Evolutionary conservation across 345 rosid species (phyloP).

Genomic region (Cardiospermum halicacabum): DNA sequence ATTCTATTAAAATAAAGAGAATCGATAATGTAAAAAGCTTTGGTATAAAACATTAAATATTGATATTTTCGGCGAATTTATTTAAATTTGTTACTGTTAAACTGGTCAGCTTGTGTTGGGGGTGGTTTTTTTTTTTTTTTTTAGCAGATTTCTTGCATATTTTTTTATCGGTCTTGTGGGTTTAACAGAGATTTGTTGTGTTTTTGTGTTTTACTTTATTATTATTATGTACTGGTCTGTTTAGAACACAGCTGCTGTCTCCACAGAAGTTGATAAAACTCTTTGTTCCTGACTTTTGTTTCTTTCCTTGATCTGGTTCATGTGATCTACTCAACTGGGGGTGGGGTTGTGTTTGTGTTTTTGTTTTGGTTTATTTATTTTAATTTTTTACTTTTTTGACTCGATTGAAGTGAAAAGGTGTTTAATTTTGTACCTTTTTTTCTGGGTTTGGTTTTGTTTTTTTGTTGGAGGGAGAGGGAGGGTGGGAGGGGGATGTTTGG

Average conservation of each 20-base stretch:
- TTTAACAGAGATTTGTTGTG: conserved; percentile 13
- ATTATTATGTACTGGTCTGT: not conserved
- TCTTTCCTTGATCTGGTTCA: not conserved
- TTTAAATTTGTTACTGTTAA: not conserved
- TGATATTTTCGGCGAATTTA: not conserved
- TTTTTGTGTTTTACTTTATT: not conserved
- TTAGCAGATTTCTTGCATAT: not conserved
- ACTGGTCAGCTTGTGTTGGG: conserved; percentile 15
- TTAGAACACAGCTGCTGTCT: not conserved
- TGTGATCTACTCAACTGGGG: conserved; percentile 21
- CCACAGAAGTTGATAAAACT: conserved; percentile 15
- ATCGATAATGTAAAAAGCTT: conserved; percentile 6
- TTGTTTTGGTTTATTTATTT: no score
- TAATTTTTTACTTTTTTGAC: not conserved
- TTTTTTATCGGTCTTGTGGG: not conserved
- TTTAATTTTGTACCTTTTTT: conserved; percentile 11
- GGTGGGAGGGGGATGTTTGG: not conserved
- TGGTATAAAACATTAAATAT: not conserved
- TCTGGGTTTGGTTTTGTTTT: not conserved
- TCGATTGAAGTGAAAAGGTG: conserved; percentile 5
- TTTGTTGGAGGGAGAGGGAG: conserved; percentile 8
- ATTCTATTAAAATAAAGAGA: conserved; percentile 21
- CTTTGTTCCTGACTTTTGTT: not conserved
- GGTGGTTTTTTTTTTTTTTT: not conserved
- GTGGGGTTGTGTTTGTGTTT: not conserved